Conservation (phyloP, 306 rosid genomes). For the Corylus americana region DNA sequence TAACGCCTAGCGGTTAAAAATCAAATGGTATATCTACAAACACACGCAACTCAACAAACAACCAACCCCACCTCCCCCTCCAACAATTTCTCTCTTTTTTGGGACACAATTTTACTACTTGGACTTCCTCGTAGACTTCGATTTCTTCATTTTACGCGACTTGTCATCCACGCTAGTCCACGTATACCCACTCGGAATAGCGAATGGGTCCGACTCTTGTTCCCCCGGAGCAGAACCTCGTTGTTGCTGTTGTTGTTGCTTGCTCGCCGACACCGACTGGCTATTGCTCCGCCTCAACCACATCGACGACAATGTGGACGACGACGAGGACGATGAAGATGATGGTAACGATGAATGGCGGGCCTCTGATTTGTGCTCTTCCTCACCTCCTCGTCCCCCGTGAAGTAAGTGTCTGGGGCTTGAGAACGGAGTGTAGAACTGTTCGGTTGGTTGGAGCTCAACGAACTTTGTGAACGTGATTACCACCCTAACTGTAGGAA, state of each 20-base stretch:
- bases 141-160: slow-evolving; percentile 62
- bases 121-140: slow-evolving; percentile 66
- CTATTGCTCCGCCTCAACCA: slow-evolving; percentile 69
- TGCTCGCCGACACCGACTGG: slow-evolving; percentile 44
- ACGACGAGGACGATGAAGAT: slow-evolving; percentile 18
- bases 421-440: slow-evolving; percentile 82
- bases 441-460: slow-evolving; percentile 73
- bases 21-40: slow-evolving; percentile 37
- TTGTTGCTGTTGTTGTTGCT: slow-evolving; percentile 29
- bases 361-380: slow-evolving; percentile 34
- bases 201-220: slow-evolving; percentile 74
- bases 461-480: slow-evolving; percentile 93
- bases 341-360: slow-evolving; percentile 23
- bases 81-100: background rate
- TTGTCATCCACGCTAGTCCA: slow-evolving; percentile 71
- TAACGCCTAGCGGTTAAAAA: slow-evolving; percentile 3
- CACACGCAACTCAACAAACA: slow-evolving; percentile 3
- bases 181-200: slow-evolving; percentile 73
- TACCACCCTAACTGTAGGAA: slow-evolving; percentile 94
- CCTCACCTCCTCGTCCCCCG: slow-evolving; percentile 41
- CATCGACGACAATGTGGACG: slow-evolving; percentile 30
- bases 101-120: slow-evolving; percentile 35
- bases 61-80: slow-evolving; percentile 9
- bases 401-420: slow-evolving; percentile 64
- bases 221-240: slow-evolving; percentile 31